These are phyloP conservation scores for Solanum medicagineum DNA, from an alignment of 257 asterid species.

Conservation along the genomic window DNA sequence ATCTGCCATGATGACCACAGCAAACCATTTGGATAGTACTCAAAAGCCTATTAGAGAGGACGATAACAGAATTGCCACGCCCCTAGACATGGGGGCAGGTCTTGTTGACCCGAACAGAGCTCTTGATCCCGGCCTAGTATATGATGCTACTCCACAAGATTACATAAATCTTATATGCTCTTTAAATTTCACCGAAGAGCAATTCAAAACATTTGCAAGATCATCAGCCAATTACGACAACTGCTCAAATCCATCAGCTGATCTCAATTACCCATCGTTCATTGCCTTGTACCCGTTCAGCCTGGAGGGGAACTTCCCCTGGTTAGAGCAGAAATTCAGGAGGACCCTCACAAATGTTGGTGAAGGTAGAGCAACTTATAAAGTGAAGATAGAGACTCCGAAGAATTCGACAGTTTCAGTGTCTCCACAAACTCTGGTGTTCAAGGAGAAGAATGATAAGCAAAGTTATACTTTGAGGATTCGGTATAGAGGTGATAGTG, in stretches of 20 bases:
- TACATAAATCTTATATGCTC: neutral
- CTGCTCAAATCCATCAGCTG: neutral
- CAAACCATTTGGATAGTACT: neutral
- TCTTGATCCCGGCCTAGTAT: neutral
- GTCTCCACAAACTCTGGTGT: neutral
- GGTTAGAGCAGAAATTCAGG: neutral
- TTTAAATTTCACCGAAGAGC: neutral
- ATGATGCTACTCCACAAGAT: neutral
- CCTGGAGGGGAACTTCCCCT: neutral
- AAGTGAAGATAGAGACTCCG: neutral
- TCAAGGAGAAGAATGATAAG: neutral
- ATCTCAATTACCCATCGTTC: neutral
- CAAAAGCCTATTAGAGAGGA: neutral
- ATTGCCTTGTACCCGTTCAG: neutral
- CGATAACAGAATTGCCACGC: neutral
- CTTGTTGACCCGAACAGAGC: neutral
- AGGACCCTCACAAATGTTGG: neutral
- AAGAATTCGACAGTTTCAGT: neutral
- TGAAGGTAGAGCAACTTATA: neutral
- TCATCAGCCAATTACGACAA: neutral
- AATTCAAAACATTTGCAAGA: neutral
- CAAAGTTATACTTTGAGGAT: neutral
- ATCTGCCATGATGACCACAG: neutral
- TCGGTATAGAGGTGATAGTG: neutral
- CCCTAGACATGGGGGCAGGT: neutral